These are phyloP conservation scores for Prunus armeniaca DNA, from an alignment of 306 rosid species.

Conservation along the genomic window DNA sequence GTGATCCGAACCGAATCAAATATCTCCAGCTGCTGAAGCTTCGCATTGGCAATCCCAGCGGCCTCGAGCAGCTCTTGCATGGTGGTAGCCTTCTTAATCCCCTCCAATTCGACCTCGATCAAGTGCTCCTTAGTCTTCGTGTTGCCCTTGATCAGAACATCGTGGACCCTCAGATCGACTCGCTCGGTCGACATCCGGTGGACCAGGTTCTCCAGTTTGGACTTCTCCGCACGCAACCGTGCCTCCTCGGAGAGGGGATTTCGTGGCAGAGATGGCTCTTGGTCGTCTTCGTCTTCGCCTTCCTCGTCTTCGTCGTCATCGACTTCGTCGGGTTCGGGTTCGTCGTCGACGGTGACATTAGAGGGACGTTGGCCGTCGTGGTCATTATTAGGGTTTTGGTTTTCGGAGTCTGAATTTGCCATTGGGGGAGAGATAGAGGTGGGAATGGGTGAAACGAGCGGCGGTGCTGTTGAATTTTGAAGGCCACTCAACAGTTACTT, in stretches of 20 bases:
- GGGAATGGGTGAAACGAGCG: neutral
- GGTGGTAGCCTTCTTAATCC: constrained; percentile 53
- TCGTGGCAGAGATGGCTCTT: constrained; percentile 22
- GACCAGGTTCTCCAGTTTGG: constrained; percentile 49
- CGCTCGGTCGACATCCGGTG: constrained; percentile 59
- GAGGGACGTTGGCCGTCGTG: constrained; percentile 29
- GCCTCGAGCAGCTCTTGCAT: constrained; percentile 75
- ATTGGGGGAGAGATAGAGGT: constrained; percentile 26
- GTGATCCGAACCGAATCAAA: constrained; percentile 65
- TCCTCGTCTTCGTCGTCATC: constrained; percentile 31
- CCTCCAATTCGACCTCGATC: constrained; percentile 76
- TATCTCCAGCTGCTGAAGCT: constrained; percentile 67
- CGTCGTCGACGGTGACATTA: constrained; percentile 35
- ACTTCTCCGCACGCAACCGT: constrained; percentile 42
- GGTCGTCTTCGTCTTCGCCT: constrained; percentile 7
- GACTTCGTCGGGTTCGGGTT: constrained; percentile 27
- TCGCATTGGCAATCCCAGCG: constrained; percentile 55
- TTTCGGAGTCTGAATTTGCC: constrained; percentile 40
- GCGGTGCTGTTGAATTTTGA: constrained; percentile 12
- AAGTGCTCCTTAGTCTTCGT: constrained; percentile 73
- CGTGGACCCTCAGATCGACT: constrained; percentile 80
- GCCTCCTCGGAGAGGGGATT: constrained; percentile 36
- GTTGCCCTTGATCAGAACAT: constrained; percentile 79
- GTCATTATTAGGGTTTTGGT: constrained; percentile 42
- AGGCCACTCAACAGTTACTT: neutral